phyloP scores from a whole-genome alignment of 106 monocot species.

The Dendrobium nobile region DNA sequence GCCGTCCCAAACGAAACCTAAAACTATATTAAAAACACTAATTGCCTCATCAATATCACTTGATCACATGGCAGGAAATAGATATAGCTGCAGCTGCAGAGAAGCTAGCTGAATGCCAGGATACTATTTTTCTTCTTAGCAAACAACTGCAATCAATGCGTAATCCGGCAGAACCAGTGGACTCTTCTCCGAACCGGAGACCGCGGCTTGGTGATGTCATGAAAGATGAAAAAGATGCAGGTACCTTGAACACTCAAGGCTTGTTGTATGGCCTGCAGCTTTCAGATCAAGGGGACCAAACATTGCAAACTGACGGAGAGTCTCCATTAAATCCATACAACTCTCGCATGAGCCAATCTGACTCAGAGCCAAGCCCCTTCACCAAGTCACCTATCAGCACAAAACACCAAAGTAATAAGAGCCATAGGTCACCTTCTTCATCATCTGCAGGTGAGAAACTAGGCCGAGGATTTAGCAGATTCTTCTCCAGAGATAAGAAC shows the following conservation, averaged over 20 bases:
- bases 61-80: conserved; percentile 18
- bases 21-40: not conserved
- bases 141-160: conserved; percentile 24
- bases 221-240: not conserved
- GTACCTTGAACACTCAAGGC: not conserved
- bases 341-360: not conserved
- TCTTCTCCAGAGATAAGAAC: conserved; percentile 14
- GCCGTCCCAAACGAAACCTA: not conserved
- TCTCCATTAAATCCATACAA: conserved; percentile 8
- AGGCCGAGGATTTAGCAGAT: conserved; percentile 14
- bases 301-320: not conserved
- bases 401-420: conserved; percentile 6
- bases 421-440: not conserved
- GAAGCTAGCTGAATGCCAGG: conserved; percentile 46
- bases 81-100: conserved; percentile 31
- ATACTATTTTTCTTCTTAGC: conserved; percentile 29
- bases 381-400: conserved; percentile 2
- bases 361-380: not conserved
- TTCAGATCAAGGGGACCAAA: not conserved
- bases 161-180: not conserved
- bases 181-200: not conserved
- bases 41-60: not conserved
- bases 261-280: not conserved
- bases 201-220: not conserved
- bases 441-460: not conserved